phyloP scores from a whole-genome alignment of 75 land plant genomes.

The Chamaecyparis obtusa region DNA sequence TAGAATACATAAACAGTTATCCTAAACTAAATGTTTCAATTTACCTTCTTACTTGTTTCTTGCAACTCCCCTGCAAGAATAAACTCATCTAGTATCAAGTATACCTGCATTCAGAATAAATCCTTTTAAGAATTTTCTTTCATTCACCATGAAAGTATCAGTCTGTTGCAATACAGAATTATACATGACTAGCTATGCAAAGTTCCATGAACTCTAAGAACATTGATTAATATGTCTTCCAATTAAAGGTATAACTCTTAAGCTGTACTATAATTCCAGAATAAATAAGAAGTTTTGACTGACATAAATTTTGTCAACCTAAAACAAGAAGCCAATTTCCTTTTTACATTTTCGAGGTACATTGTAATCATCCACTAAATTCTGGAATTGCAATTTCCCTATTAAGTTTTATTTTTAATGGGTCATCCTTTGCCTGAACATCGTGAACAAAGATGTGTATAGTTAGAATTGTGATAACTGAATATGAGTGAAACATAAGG shows the following conservation, averaged over 20 bases:
- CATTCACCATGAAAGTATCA: background rate
- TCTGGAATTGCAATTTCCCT: background rate
- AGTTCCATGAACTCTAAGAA: background rate
- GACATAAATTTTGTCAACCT: background rate
- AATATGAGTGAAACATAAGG: background rate
- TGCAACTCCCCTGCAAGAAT: slow-evolving; percentile 97
- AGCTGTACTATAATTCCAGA: background rate
- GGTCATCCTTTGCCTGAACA: background rate
- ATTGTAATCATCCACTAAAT: background rate
- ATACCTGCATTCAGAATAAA: slow-evolving; percentile 53
- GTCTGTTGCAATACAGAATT: background rate
- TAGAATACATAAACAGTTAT: background rate
- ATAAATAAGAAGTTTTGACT: background rate
- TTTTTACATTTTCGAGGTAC: background rate
- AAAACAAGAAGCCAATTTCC: background rate
- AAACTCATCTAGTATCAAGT: slow-evolving; percentile 91
- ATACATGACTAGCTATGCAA: background rate
- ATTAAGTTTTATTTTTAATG: background rate
- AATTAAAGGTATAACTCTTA: background rate
- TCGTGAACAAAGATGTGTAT: background rate
- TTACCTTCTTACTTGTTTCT: slow-evolving; percentile 94
- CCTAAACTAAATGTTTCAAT: background rate
- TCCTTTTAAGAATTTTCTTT: background rate
- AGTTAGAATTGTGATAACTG: background rate
- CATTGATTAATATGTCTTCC: background rate